Evolutionary conservation across 2,329 filamentous ascomycete species (phyloP), one percentile per base, ranked within the genome.

Genomic region (Cladophialophora psammophila): DNA sequence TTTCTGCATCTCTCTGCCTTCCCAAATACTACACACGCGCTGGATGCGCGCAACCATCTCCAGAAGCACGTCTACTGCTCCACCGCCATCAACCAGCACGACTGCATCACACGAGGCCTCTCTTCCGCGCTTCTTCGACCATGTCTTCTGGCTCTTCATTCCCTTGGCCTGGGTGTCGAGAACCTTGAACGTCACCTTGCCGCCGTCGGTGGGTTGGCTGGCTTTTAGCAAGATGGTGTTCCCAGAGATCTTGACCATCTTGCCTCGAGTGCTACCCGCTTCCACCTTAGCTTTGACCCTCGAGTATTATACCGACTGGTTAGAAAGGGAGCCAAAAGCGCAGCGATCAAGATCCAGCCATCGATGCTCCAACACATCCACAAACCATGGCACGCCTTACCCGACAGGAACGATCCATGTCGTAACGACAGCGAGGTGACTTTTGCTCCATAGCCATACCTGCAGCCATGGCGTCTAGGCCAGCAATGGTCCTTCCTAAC

Each of bases 1-100:
- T 34, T 57, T 57, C 55, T 57, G 55, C 35, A 40, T 57, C 55
- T 57, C 55, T 10, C 55, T 15, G n/a, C 55, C 55, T 15, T 57
- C 55, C 8, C 2, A 36, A 15, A 57, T 12, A 31, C 35, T 57
- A 20, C 55, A 57, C 32, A 20, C 20, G 5, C 55, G 55, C 35
- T 57, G 55, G 10, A 57, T 36, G 18, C 55, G 55, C 55, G 55
- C 55, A 20, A 36, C 55, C 55, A 57, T 57, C 12, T 57, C 35
- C 55, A 57, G 15, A 12, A 34, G 55, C 12, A 57, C 35, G 20
- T 57, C 55, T 26, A 26, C 45, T 10, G 5, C 55, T 6, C 55
- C 55, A 2, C 15, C 55, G 18, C 12, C 18, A 26, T 26, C 26
- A 6, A 57, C 35, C 55, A 57, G 35, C 5, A 57, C 35, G 55